Percentiles rank a stretch among this genome's conserved stretches.
phyloP scores from a whole-genome alignment of 352 stramenopile species.

The Globisporangium acanthophoron region DNA sequence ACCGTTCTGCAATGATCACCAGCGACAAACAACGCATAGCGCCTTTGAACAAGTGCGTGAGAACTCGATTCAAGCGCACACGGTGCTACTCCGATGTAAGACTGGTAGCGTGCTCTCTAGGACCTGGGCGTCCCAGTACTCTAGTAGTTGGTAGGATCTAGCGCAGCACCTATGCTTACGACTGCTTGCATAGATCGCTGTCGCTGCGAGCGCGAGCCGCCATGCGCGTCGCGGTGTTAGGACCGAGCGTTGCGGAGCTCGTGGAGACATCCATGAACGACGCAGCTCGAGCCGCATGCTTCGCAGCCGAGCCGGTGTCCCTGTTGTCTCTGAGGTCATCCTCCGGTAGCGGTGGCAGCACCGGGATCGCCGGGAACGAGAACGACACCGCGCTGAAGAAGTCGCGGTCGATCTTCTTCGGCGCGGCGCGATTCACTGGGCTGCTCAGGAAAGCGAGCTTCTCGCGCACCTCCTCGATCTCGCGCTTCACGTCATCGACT shows the following conservation, averaged over 20 bases:
- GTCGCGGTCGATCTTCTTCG: conserved; percentile 16
- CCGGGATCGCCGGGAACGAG: conserved; percentile 23
- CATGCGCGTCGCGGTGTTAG: conserved; percentile 14
- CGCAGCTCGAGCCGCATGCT: conserved; percentile 14
- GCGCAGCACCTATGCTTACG: not conserved
- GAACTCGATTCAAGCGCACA: too few relatives aligned
- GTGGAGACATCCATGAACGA: conserved; percentile 14
- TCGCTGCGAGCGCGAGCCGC: conserved; percentile 22
- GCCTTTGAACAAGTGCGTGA: too few relatives aligned
- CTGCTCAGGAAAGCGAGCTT: conserved; percentile 21
- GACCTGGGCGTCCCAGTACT: too few relatives aligned
- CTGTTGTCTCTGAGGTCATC: not conserved
- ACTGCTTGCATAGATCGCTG: conserved; percentile 33
- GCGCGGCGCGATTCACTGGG: conserved; percentile 1
- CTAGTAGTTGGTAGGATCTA: too few relatives aligned
- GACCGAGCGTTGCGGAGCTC: conserved; percentile 11
- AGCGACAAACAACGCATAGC: too few relatives aligned
- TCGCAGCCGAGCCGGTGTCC: not conserved
- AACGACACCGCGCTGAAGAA: conserved; percentile 42
- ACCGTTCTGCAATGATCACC: too few relatives aligned
- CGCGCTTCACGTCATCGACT: conserved; percentile 18
- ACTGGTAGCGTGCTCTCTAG: too few relatives aligned
- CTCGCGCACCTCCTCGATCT: conserved; percentile 23
- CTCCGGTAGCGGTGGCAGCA: conserved; percentile 10
- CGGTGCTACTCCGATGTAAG: too few relatives aligned